Evolutionary conservation across 768 basidiomycete species (phyloP), one percentile per base, ranked within the genome.

Genomic region (Mycena galericulata): DNA sequence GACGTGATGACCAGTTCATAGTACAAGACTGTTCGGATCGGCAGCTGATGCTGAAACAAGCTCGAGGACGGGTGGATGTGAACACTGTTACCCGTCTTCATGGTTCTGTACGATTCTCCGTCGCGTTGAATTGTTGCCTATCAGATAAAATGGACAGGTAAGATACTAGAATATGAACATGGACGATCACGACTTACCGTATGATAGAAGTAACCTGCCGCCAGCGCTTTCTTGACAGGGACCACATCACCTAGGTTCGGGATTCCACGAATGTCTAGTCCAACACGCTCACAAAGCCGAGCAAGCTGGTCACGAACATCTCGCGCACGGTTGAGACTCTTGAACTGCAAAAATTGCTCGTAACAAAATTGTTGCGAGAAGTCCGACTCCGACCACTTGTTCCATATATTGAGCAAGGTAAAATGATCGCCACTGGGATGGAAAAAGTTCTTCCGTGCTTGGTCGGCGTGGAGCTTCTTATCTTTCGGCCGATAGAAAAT

Each of bases 401-500:
- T 99, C 80, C 98, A 99, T 4, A 99, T 96, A 3, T 96, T 93
- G 66, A 96, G 81, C 30, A 96, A 80, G 14, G 94, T 97, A 29
- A 97, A 81, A 77, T 98, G 94, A 75, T 99, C 97, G 5, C 97
- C 98, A 81, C 97, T 97, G 0, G 97, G 95, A 76, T 98, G 95
- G 80, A 98, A 96, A 81, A 99, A 98, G 79, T 98, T 98, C 27
- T 96, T 97, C 79, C 98, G 99, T 83, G 98, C 98, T 30, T 96
- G 95, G 79, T 99, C 97, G 0, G 98, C 97, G 79, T 98, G 96
- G 10, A 93, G 95, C 78, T 99, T 96, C 81, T 99, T 98, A 79
- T 98, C 96, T 80, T 98, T 98, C n/a, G 97, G 97, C 36, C 97
- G 89, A 79, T 98, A 98, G 79, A 98, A 99, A 32, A 98, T 93